Evolutionary conservation across 371 early-diverging fungal genomes (phyloP), one percentile per base, ranked within the genome.

Genomic region (Cladochytrium tenue): DNA sequence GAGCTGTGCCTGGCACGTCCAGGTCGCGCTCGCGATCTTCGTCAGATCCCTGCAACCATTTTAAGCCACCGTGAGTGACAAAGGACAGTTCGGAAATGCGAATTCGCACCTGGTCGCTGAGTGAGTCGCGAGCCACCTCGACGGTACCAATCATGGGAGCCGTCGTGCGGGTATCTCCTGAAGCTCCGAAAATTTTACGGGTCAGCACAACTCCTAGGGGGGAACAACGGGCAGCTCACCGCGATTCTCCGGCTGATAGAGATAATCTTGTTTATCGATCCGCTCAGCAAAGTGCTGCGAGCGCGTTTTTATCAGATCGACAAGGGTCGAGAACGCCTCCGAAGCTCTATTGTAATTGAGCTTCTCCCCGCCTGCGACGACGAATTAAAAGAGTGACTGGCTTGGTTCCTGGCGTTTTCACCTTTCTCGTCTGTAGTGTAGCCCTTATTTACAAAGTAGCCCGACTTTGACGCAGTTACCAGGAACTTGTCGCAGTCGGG

Each of bases 401-500:
- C n/a, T 43, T 30, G 26, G 32, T 34, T 1, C 15, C 25, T 32
- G 15, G 25, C 2, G 0, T 1, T 26, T 62, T 36, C 52, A 81
- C 85, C 85, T 58, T 75, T 70, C 0, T 77, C 76, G 63, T 83
- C 79, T 0, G 78, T 61, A 4, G 62, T 7, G 62, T 81, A 83
- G 17, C 85, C 85, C 55, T 77, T 80, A 65, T 83, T 85, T 27
- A 82, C 69, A 55, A 82, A 85, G 60, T 78, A 85, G 2, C 85
- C 85, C n/a, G 53, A 66, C 53, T 75, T 76, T 50, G 60, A 70
- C 0, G 81, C 83, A 0, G 84, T 85, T 20, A 85, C 70, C 31
- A 83, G 66, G 27, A 85, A 66, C 43, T 64, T 53, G 33, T 81
- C 84, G 4, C 36, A 53, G 58, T 85, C 85, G 26, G 59, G 53